Evolutionary conservation across 106 monocot genomes (phyloP).

Genomic region (Acorus gramineus): DNA sequence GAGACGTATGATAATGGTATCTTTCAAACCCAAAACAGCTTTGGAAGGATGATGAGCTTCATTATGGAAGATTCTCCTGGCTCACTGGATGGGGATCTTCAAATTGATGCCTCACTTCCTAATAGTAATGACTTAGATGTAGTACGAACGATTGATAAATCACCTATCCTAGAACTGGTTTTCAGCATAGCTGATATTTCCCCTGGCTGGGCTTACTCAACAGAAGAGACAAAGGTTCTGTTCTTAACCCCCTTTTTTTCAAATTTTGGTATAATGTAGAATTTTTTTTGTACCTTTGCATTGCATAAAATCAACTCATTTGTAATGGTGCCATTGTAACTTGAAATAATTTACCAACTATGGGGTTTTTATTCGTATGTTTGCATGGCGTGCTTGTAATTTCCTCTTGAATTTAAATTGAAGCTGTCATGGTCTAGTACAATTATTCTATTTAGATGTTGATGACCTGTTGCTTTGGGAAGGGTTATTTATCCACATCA

Average conservation of each 20-base stretch:
- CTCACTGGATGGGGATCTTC: conserved; percentile 11
- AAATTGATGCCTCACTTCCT: conserved; percentile 4
- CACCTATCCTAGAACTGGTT: conserved; percentile 10
- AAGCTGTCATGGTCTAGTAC: too few relatives aligned
- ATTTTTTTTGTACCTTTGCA: too few relatives aligned
- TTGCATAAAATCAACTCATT: too few relatives aligned
- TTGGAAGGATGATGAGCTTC: conserved; percentile 32
- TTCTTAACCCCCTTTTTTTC: background rate
- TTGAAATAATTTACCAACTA: too few relatives aligned
- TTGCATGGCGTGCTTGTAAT: too few relatives aligned
- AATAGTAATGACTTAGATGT: conserved; percentile 12
- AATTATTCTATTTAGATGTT: too few relatives aligned
- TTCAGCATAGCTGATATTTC: conserved; percentile 64
- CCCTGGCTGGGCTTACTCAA: conserved; percentile 59
- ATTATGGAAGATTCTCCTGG: conserved; percentile 20
- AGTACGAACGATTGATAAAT: background rate
- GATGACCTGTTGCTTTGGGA: too few relatives aligned
- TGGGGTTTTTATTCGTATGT: too few relatives aligned
- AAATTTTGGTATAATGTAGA: background rate
- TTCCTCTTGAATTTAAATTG: too few relatives aligned
- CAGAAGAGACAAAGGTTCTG: conserved; percentile 66
- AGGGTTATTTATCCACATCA: too few relatives aligned
- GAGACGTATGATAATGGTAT: conserved; percentile 12
- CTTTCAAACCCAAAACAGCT: conserved; percentile 23
- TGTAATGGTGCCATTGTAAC: too few relatives aligned